A percentile compares a stretch with the other conserved stretches of the same genome.
These are phyloP conservation scores for Tolypocladium album DNA, from an alignment of 2,329 filamentous ascomycete species.

Conservation along the genomic window DNA sequence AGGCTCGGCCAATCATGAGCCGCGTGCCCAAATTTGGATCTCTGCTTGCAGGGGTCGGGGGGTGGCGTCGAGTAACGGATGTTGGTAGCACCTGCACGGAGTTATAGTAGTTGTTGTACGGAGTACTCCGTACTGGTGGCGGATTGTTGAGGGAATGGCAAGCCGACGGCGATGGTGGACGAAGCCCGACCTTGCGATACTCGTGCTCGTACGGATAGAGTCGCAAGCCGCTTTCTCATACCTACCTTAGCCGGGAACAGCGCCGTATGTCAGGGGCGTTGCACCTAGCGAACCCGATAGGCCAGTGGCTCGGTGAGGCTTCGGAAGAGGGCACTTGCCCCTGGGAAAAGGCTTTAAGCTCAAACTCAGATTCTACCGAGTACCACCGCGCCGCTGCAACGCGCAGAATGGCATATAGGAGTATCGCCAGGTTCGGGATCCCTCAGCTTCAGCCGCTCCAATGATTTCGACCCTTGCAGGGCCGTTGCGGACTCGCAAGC, in stretches of 20 bases:
- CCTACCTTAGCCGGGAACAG: not conserved
- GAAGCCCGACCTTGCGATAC: not conserved
- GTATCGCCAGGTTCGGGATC: not conserved
- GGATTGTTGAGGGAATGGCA: not conserved
- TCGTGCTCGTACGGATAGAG: too few relatives aligned
- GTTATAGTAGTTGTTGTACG: too few relatives aligned
- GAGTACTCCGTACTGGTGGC: too few relatives aligned
- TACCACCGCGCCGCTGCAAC: not conserved
- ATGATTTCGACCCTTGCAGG: not conserved
- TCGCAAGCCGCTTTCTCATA: too few relatives aligned
- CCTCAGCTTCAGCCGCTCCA: not conserved
- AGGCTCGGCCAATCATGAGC: constrained; percentile 17
- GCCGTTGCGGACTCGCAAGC: not conserved
- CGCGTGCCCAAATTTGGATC: constrained; percentile 13
- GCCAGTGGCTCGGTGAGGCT: not conserved
- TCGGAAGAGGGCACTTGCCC: not conserved
- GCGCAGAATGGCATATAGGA: not conserved
- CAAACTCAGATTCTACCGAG: not conserved
- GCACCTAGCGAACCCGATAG: not conserved
- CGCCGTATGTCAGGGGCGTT: not conserved
- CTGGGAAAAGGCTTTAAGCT: not conserved
- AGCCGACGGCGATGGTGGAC: not conserved
- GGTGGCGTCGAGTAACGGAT: not conserved
- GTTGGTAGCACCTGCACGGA: too few relatives aligned
- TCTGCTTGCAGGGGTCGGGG: not conserved